Evolutionary conservation across 345 rosid species (phyloP), one percentile per base, ranked within the genome.

Genomic region (Citropsis articulata): DNA sequence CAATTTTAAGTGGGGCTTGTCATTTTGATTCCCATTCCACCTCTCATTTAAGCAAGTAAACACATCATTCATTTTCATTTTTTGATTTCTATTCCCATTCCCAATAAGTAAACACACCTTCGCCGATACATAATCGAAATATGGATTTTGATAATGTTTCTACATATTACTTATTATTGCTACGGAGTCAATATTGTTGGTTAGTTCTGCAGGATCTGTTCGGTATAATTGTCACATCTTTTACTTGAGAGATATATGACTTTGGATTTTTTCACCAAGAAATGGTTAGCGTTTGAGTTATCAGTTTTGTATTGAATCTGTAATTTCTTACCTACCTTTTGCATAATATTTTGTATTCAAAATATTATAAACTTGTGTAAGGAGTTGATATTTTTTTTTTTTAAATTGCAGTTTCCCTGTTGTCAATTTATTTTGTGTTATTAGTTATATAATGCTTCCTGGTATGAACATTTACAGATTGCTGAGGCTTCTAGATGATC

Each of bases 401-500:
- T n/a, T n/a, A n/a, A n/a, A 35, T 22, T 38, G 27, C 59, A 55
- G 62, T 38, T 38, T 21, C 35, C 45, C 42, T 53, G 56, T 36
- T 31, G 31, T 71, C 18, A n/a, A 31, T 55, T 56, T 6, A 28
- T 4, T 33, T 2, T 45, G 4, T 69, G 22, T 55, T 71, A 16
- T 57, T 38, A 14, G 2, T 9, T 21, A 45, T 45, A 13, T 45
- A 45, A 13, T 45, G 18, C 18, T 13, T 45, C 50, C 50, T 73
- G 76, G 61, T 56, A 50, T 69, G 75, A 50, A 18, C 67, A 60
- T 50, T 78, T 86, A 45, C 81, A 96, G 99, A 81, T 86, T 96
- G 89, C 82, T 96, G 82, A 90, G 99, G 85, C 98, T 94, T 80
- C 82, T 96, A 79, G 99, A 94, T 85, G 89, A 90, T 78, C 93